Base-by-base conservation (phyloP, 345 rosid genomes). In the Cardiospermum halicacabum region DNA sequence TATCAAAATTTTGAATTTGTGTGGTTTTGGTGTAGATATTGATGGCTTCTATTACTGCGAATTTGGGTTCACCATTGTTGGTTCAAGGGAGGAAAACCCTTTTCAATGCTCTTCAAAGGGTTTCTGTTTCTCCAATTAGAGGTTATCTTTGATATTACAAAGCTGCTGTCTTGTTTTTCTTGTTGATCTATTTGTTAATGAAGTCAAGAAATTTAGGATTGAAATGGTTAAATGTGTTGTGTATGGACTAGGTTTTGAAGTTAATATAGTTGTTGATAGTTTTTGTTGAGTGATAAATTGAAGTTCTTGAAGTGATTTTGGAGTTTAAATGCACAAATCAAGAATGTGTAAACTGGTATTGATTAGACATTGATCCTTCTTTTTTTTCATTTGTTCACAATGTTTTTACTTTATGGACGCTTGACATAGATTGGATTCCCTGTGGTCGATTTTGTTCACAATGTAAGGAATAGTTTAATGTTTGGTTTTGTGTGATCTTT, bases 21-120 rank as follows among this genome's bases (percentile, higher is more conserved):
- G 5, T 25, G 15, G 10, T 42, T 62, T 24, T 22, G n/a, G 62
- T 65, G 18, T 71, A 69, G 77, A 62, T 71, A 9, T 26, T 22
- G 36, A 88, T 85, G 97, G 85, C 91, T 79, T 82, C 92, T 10
- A 53, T 88, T n/a, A 42, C 79, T 64, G 79, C 85, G 48, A 71
- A 21, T 67, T 67, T 82, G 70, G 72, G 78, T 67, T 67, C 89
- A 4, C 72, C 81, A 69, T 71, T 85, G 60, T 22, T 74, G 69
- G 68, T 78, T 11, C 76, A 67, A 19, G 77, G 67, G 47, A 76
- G 82, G 65, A 78, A 67, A 65, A 71, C 78, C 60, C 73, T 67
- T 75, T 78, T 74, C 78, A 49, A 56, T 50, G 53, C 80, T 66
- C 24, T 57, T 72, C 82, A 66, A 55, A 82, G 68, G 60, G 74